phyloP scores from a whole-genome alignment of 2,329 filamentous ascomycete genomes.

The Diaporthe aspalathi region DNA sequence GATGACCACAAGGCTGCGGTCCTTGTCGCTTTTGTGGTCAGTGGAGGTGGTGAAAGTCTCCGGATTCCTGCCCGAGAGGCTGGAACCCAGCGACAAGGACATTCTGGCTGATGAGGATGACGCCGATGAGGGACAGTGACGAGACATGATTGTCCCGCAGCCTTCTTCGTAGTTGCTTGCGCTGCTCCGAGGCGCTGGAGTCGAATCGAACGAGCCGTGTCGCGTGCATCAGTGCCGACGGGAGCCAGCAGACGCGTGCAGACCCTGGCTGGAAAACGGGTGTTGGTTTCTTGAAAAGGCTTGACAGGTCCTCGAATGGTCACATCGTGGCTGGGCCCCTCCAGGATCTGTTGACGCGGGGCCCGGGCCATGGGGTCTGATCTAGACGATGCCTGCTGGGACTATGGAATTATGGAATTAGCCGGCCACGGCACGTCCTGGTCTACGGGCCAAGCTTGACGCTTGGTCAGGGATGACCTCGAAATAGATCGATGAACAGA shows the following conservation, averaged over 20 bases:
- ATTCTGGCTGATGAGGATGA: neutral
- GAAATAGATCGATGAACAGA: neutral
- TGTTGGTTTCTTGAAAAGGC: neutral
- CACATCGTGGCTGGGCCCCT: neutral
- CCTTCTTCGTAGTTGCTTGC: neutral
- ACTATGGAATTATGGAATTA: too few relatives aligned
- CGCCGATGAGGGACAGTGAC: neutral
- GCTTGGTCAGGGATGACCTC: neutral
- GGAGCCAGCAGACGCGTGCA: neutral
- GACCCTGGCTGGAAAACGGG: neutral
- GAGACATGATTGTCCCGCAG: neutral
- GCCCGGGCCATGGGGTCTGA: neutral
- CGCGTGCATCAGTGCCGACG: neutral
- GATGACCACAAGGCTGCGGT: neutral
- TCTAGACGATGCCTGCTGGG: neutral
- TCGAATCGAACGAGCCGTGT: neutral
- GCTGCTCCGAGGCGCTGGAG: neutral
- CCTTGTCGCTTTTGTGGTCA: neutral
- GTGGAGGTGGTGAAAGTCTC: neutral
- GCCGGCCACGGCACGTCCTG: neutral
- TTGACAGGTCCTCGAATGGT: neutral
- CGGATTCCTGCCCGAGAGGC: neutral
- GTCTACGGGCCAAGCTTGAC: neutral
- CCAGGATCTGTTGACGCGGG: neutral
- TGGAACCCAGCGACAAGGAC: neutral